A percentile compares a stretch with the other conserved stretches of the same genome.
Conservation (phyloP, 2,329 filamentous ascomycete genomes). For the Sporothrix inflata region DNA sequence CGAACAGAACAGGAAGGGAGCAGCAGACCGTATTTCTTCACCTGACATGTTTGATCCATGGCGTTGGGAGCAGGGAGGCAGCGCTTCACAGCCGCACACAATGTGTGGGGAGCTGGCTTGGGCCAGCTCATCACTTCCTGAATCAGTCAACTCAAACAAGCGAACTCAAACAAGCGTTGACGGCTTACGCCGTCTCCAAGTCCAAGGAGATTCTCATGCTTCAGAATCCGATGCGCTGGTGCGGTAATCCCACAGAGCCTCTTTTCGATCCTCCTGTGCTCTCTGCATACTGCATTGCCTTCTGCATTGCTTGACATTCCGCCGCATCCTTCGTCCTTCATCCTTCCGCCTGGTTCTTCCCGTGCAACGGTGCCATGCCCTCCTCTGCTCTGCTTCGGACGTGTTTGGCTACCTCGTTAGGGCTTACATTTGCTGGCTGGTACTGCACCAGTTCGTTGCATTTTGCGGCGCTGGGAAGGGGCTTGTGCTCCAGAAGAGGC, state of each 20-base stretch:
- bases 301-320: background rate
- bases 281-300: background rate
- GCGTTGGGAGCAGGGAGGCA: conserved; percentile 11
- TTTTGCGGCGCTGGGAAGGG: background rate
- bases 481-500: background rate
- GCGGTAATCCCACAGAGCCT: background rate
- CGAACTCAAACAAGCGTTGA: background rate
- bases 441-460: background rate
- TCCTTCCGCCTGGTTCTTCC: too few species aligned
- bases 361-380: background rate
- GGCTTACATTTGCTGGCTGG: background rate
- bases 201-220: background rate
- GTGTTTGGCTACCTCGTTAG: conserved; percentile 9
- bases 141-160: background rate
- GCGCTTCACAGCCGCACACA: conserved; percentile 14
- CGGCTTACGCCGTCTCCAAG: background rate
- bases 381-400: background rate
- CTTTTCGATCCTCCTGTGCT: background rate
- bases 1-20: background rate
- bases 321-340: background rate
- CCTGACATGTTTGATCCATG: background rate
- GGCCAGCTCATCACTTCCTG: background rate
- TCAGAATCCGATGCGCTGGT: conserved; percentile 9
- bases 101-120: background rate
- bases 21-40: background rate